phyloP scores from a whole-genome alignment of 2,329 filamentous ascomycete genomes.

The Colletotrichum aenigma region DNA sequence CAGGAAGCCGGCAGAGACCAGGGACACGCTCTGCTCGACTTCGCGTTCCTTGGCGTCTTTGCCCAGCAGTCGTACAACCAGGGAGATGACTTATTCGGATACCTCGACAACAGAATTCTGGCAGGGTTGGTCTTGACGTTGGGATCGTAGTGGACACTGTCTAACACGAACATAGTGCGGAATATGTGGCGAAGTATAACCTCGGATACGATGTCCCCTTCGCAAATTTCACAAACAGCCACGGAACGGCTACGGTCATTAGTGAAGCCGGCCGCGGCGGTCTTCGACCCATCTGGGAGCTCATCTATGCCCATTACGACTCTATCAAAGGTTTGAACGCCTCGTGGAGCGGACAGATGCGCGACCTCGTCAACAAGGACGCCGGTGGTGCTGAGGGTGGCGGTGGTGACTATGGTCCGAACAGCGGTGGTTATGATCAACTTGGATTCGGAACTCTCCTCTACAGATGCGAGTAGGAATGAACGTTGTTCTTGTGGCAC shows the following conservation, averaged over 20 bases:
- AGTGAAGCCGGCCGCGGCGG: constrained; percentile 31
- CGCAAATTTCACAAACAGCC: constrained; percentile 39
- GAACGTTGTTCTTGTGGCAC: background rate
- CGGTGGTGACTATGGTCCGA: constrained; percentile 45
- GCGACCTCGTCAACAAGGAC: constrained; percentile 37
- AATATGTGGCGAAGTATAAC: constrained; percentile 47
- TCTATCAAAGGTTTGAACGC: constrained; percentile 39
- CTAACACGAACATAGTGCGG: constrained; percentile 26
- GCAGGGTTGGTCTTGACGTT: constrained; percentile 27
- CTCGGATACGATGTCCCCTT: constrained; percentile 45
- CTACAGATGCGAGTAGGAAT: constrained; percentile 12
- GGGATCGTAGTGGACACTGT: background rate
- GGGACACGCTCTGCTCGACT: constrained; percentile 45
- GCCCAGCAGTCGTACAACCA: constrained; percentile 47
- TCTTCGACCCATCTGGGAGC: constrained; percentile 41
- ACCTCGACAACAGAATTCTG: constrained; percentile 36
- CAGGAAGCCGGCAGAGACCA: constrained; percentile 50
- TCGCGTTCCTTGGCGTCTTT: constrained; percentile 41
- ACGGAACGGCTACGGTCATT: constrained; percentile 39
- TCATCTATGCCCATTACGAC: constrained; percentile 43
- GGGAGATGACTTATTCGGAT: constrained; percentile 42
- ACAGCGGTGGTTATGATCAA: constrained; percentile 45
- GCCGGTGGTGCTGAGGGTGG: constrained; percentile 44
- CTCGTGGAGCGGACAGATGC: constrained; percentile 38
- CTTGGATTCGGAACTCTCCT: constrained; percentile 34